These are phyloP conservation scores for Trametes meyenii DNA, from an alignment of 768 basidiomycete species.

Conservation along the genomic window DNA sequence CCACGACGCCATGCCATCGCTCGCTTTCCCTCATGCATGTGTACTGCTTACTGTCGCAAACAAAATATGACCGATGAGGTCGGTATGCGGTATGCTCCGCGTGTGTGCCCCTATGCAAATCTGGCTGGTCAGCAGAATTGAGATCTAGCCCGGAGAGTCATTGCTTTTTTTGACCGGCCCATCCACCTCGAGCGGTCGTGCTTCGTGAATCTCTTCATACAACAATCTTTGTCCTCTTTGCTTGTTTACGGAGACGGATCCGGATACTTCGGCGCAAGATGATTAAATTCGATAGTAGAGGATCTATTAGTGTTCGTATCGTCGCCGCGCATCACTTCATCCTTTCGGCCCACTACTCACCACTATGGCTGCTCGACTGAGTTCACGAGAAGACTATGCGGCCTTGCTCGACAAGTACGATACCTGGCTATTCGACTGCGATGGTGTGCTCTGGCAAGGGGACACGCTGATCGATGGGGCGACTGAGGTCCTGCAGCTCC, in stretches of 20 bases:
- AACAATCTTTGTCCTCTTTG: too few species aligned
- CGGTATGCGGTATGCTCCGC: slow-evolving; percentile 26
- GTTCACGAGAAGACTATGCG: slow-evolving; percentile 36
- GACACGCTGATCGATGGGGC: slow-evolving; percentile 79
- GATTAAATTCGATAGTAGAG: neutral
- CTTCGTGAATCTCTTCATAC: too few species aligned
- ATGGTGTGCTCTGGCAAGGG: slow-evolving; percentile 93
- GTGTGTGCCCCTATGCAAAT: neutral
- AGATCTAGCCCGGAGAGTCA: too few species aligned
- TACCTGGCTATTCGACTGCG: slow-evolving; percentile 96
- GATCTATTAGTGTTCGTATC: too few species aligned
- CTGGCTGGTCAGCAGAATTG: neutral
- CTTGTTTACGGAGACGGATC: too few species aligned
- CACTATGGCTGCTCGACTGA: slow-evolving; percentile 30
- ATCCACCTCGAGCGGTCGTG: too few species aligned
- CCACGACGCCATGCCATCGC: slow-evolving; percentile 31
- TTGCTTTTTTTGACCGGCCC: too few species aligned
- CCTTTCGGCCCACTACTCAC: neutral
- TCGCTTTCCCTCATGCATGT: slow-evolving; percentile 33
- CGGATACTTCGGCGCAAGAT: too few species aligned
- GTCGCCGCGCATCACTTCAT: neutral
- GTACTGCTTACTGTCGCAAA: slow-evolving; percentile 31
- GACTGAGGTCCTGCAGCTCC: slow-evolving; percentile 67
- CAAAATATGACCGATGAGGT: slow-evolving; percentile 35
- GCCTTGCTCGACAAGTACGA: slow-evolving; percentile 65